Evolutionary conservation across 768 basidiomycete species (phyloP), one percentile per base, ranked within the genome.

Genomic region (Kwoniella europaea): DNA sequence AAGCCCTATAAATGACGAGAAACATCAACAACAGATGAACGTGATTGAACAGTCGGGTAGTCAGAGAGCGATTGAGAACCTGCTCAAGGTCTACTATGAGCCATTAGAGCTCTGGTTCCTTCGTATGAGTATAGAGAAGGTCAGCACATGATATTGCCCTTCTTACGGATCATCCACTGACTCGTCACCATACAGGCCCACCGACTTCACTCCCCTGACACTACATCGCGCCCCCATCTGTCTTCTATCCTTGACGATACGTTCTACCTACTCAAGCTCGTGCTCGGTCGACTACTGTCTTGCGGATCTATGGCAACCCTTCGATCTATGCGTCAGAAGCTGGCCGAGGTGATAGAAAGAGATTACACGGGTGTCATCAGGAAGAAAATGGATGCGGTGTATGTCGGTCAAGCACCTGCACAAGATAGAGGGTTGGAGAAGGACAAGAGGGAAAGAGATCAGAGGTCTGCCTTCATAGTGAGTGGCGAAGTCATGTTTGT

Each of bases 51-150:
- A 77, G n/a, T 85, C 83, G 13, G 81, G 79, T 4, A 85, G 84
- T 71, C 81, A 81, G 54, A 66, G 74, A 50, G 74, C 89, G 16
- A 91, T 98, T 67, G 88, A 91, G 50, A 86, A 88, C 60, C 84
- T 95, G 41, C 86, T 94, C 12, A 83, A 82, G 10, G 87, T 87
- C 10, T 96, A 92, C 76, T 98, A 98, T 77, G 87, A 90, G 42
- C 94, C 95, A 3, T 85, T 98, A 67, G 97, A 99, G 80, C 84
- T 90, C 4, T 98, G 95, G 95, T 98, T 96, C 84, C 88, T 90
- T 10, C 88, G 91, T 15, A 89, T 88, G 18, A 90, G 90, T 71
- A 90, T 97, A 59, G 93, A 96, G 80, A 97, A 95, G 87, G 95
- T 92, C 69, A 22, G 85, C 29, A 44, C 20, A 29, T 10, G 3